Base-by-base conservation (phyloP, 306 rosid species). In the Comarum palustre region DNA sequence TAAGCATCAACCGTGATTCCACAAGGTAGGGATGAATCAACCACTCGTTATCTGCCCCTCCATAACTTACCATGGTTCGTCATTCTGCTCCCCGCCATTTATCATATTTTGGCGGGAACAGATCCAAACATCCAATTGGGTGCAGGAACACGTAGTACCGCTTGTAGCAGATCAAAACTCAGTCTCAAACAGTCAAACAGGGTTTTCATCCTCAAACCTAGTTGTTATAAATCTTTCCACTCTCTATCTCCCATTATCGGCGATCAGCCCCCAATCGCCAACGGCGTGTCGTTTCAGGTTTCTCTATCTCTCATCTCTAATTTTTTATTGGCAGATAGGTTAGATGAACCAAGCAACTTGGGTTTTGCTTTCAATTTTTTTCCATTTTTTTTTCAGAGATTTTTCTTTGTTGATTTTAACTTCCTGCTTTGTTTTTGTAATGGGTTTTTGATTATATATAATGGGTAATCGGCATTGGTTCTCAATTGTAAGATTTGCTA, bases 251-350 rank as follows among this genome's bases (percentile, higher is more conserved):
- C 10, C 6, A 38, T 38, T 9, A 38, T 47, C 66, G 52, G 39
- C 66, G 41, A 27, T 38, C 50, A 38, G 34, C 38, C 43, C 42
- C 76, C 43, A 10, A 6, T 10, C n/a, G 20, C 15, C 38, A 25
- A 39, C 25, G 14, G 16, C 17, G 24, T 2, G 50, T 66, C 68
- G 42, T 55, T 45, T 73, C 77, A 45, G 82, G 81, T 72, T n/a
- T 31, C 47, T 8, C 61, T 22, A 4, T 8, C 17, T 12, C 8
- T 48, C 2, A 20, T 27, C 32, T 24, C 51, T 36, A 8, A 51
- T 70, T 7, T 8, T 32, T 14, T 6, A 32, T 31, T n/a, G 73
- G 1, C 62, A n/a, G n/a, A n/a, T n/a, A n/a, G n/a, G n/a, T n/a
- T n/a, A 36, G 17, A 10, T 65, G 11, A 68, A 27, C 2, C 1